A percentile compares a stretch with the other conserved stretches of the same genome.
phyloP scores from a whole-genome alignment of 2,329 filamentous ascomycete genomes.

The Fusarium beomiforme region DNA sequence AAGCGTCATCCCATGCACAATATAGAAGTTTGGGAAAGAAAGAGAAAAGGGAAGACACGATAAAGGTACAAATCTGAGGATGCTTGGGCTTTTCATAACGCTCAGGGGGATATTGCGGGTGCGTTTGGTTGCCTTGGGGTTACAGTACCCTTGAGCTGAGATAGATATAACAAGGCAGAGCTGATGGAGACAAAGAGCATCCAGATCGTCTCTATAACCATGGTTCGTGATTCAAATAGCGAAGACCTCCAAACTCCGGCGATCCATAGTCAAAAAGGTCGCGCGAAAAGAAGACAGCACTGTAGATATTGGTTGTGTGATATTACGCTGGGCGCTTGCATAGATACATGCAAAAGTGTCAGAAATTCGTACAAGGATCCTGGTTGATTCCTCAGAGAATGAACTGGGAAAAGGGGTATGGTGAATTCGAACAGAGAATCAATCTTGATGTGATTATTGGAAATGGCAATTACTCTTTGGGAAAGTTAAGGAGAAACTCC shows the following conservation, averaged over 20 bases:
- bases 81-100: neutral
- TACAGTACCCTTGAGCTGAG: conserved; percentile 4
- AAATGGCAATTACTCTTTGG: conserved; percentile 16
- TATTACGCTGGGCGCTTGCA: neutral
- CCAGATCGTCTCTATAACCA: conserved; percentile 41
- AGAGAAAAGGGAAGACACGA: neutral
- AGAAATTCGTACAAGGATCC: conserved; percentile 24
- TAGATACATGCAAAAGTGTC: neutral
- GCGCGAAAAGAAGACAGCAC: conserved; percentile 2
- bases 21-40: conserved; percentile 18
- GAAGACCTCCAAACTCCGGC: conserved; percentile 37
- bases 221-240: conserved; percentile 38
- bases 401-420: conserved; percentile 23
- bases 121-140: neutral
- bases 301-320: neutral
- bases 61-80: conserved; percentile 3
- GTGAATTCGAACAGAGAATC: conserved; percentile 30
- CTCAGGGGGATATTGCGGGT: neutral
- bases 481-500: neutral
- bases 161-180: conserved; percentile 2
- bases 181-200: conserved; percentile 22
- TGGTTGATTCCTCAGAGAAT: conserved; percentile 20
- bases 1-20: conserved; percentile 19
- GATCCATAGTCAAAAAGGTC: conserved; percentile 31
- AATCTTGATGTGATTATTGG: conserved; percentile 25